Evolutionary conservation across 768 basidiomycete species (phyloP).

Genomic region (Mycena albidolilacea): DNA sequence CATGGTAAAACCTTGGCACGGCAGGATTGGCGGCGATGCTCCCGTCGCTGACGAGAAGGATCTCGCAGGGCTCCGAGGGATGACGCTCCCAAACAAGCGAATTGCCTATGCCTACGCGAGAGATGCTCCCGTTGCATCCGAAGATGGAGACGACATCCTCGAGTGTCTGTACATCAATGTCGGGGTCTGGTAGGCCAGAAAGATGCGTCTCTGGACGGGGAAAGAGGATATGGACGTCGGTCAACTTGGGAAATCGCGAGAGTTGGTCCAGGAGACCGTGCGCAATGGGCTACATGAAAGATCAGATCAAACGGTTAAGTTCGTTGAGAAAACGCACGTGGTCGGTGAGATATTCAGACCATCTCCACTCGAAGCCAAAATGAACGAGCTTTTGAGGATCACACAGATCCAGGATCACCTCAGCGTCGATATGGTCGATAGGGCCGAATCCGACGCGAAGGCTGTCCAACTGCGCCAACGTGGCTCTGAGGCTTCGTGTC

Average conservation of each 20-base stretch:
- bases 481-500: slow-evolving; percentile 4
- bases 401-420: slow-evolving; percentile 20
- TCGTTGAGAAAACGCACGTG: slow-evolving; percentile 15
- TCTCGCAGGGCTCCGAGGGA: not conserved
- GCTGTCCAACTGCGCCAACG: slow-evolving; percentile 21
- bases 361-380: slow-evolving; percentile 38
- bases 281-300: slow-evolving; percentile 2
- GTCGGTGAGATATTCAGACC: slow-evolving; percentile 19
- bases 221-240: slow-evolving; percentile 29
- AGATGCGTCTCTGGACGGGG: slow-evolving; percentile 22
- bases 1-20: slow-evolving; percentile 33
- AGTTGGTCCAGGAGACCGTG: not conserved
- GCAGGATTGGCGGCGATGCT: slow-evolving; percentile 8
- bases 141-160: slow-evolving; percentile 18
- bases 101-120: slow-evolving; percentile 27
- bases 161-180: slow-evolving; percentile 15
- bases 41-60: slow-evolving; percentile 32
- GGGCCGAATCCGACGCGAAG: slow-evolving; percentile 36
- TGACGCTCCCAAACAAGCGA: slow-evolving; percentile 30
- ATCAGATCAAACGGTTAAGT: slow-evolving; percentile 8
- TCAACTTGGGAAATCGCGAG: slow-evolving; percentile 14
- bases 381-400: slow-evolving; percentile 23
- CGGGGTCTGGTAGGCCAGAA: not conserved
- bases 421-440: slow-evolving; percentile 13
- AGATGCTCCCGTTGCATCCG: slow-evolving; percentile 13